phyloP scores from a whole-genome alignment of 345 rosid genomes.

The Nasturtium officinale region DNA sequence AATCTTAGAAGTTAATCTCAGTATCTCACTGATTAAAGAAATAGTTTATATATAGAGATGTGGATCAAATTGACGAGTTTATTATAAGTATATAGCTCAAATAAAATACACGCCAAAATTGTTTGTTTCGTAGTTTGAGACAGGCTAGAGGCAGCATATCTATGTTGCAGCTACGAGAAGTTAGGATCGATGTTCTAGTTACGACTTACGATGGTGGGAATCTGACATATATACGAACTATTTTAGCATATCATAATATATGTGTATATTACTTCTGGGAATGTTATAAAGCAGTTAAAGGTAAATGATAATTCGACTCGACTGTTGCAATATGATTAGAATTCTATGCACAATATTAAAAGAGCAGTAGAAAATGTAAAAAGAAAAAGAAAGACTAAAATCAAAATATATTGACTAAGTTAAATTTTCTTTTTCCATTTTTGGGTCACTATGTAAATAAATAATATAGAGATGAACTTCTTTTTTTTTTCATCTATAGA shows the following conservation, averaged over 20 bases:
- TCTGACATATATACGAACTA: not conserved
- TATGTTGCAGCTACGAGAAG: conserved; percentile 32
- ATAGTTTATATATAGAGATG: conserved; percentile 19
- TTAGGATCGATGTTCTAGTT: conserved; percentile 35
- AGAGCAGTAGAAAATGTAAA: no score
- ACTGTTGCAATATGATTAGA: no score
- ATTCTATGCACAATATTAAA: no score
- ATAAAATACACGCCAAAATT: conserved; percentile 24
- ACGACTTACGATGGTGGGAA: conserved; percentile 32
- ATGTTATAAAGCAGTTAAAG: not conserved
- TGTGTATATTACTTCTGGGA: not conserved
- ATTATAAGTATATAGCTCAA: conserved; percentile 22
- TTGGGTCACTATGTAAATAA: no score
- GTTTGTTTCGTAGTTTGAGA: conserved; percentile 42
- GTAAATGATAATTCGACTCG: no score
- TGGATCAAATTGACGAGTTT: conserved; percentile 35
- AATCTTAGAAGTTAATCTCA: conserved; percentile 40
- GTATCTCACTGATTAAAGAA: not conserved
- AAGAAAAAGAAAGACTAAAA: not conserved
- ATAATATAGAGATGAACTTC: no score
- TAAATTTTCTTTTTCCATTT: no score
- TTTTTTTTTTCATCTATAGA: no score
- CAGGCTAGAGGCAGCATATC: conserved; percentile 17
- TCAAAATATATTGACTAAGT: not conserved
- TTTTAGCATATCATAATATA: not conserved